Conservation (phyloP, 2,329 filamentous ascomycete genomes). For the Cryoendolithus antarcticus region DNA sequence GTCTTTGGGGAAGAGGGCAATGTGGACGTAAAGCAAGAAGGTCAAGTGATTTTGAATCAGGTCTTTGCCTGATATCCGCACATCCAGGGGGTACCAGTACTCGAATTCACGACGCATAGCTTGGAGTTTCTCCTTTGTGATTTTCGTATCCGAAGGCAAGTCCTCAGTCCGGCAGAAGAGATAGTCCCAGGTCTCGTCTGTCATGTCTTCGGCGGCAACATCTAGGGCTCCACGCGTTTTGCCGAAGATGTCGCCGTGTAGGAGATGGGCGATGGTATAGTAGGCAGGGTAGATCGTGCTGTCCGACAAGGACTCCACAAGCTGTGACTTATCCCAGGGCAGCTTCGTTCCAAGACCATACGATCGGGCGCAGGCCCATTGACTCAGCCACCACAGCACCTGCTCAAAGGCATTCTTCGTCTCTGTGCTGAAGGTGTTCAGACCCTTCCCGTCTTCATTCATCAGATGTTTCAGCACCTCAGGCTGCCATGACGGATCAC, state of each 20-base stretch:
- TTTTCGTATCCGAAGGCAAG: constrained; percentile 48
- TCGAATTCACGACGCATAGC: constrained; percentile 83
- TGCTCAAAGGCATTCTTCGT: constrained; percentile 56
- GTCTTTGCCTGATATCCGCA: constrained; percentile 83
- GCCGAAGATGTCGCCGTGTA: constrained; percentile 73
- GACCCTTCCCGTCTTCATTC: constrained; percentile 30
- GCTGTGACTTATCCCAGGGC: constrained; percentile 81
- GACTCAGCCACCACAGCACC: constrained; percentile 82
- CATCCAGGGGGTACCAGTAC: constrained; percentile 92
- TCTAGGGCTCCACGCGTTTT: constrained; percentile 55
- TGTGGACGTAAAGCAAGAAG: constrained; percentile 88
- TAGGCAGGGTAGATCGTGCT: constrained; percentile 86
- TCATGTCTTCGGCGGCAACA: constrained; percentile 75
- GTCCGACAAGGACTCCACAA: constrained; percentile 87
- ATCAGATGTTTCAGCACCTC: constrained; percentile 61
- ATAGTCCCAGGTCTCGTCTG: constrained; percentile 92
- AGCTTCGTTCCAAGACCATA: constrained; percentile 90
- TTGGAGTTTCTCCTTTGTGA: constrained; percentile 60
- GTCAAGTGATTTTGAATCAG: constrained; percentile 90
- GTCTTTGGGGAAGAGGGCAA: constrained; percentile 74
- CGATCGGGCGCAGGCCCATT: constrained; percentile 87
- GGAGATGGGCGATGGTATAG: constrained; percentile 45
- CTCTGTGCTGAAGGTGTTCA: constrained; percentile 65
- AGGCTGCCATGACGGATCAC: constrained; percentile 65
- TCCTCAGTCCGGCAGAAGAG: constrained; percentile 70